Evolutionary conservation across 2,329 filamentous ascomycete species (phyloP), one percentile per base, ranked within the genome.

Genomic region (Pseudomassariella vexata): DNA sequence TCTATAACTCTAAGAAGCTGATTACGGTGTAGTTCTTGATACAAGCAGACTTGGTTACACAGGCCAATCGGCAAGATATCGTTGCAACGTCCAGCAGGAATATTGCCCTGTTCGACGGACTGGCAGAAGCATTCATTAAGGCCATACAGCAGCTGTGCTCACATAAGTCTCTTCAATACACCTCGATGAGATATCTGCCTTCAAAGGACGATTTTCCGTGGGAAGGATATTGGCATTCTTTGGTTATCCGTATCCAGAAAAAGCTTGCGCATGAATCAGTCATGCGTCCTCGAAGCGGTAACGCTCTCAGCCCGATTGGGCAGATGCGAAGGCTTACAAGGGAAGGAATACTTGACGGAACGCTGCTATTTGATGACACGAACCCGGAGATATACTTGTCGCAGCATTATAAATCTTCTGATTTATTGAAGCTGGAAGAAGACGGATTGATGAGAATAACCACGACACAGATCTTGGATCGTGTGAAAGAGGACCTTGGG

Each of bases 31-130:
- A 63, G 50, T 71, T 73, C 25, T 42, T 71, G 2, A 64, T 73
- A 8, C 67, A 73, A 7, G 55, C 63, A 6, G 67, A 73, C 38
- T 73, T 72, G 33, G 63, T 65, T 23, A 69, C 62, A 0, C 44
- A 59, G 11, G 66, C 63, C 4, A 66, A 50, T 38, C 52, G 68
- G 1, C 50, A 71, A 38, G 61, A 64, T 28, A 52, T 70, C 11
- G 44, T 51, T 11, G 28, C 39, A 0, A 49, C 47, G 3, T 67
- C 65, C 0, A 28, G 19, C 1, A 42, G 66, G 11, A 73, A 73
- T 33, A 12, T 30, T 3, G 38, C 19, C 0, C 52, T 71, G 0
- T 36, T 58, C 1, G 30, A 46, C 5, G 49, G 47, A 4, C 51
- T 71, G 9, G 56, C 60, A 0, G 42, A 52, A 0, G 53, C 55